phyloP scores from a whole-genome alignment of 495 filamentous ascomycete genomes.

The Xylaria flabelliformis region DNA sequence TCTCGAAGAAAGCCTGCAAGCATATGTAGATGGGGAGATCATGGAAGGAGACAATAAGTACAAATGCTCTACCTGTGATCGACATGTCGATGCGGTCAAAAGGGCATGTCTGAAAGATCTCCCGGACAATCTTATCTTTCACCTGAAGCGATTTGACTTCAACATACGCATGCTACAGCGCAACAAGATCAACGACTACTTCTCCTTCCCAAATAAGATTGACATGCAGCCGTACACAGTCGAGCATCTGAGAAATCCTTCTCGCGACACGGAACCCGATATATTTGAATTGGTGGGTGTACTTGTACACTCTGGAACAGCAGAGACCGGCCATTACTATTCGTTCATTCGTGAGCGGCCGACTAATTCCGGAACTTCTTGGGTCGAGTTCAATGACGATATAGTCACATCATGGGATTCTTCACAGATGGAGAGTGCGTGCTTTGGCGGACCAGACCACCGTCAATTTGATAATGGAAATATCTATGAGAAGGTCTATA shows the following conservation, averaged over 20 bases:
- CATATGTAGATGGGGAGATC: constrained; percentile 93
- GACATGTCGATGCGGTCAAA: constrained; percentile 94
- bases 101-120: constrained; percentile 91
- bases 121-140: constrained; percentile 93
- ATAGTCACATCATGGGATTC: constrained; percentile 79
- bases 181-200: constrained; percentile 95
- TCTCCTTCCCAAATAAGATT: constrained; percentile 82
- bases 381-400: constrained; percentile 95
- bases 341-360: constrained; percentile 89
- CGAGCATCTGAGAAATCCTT: constrained; percentile 75
- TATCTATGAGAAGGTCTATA: constrained; percentile 72
- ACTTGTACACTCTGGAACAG: constrained; percentile 89
- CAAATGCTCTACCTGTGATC: constrained; percentile 88
- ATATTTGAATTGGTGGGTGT: constrained; percentile 91
- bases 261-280: constrained; percentile 62
- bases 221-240: constrained; percentile 93
- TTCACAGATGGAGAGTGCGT: constrained; percentile 70
- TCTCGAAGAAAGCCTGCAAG: constrained; percentile 85
- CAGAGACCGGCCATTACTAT: constrained; percentile 97
- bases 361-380: constrained; percentile 58
- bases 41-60: constrained; percentile 99
- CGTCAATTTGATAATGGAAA: constrained; percentile 54
- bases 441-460: constrained; percentile 78
- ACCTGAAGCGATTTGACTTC: constrained; percentile 95
- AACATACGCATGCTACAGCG: constrained; percentile 83